A percentile compares a stretch with the other conserved stretches of the same genome.
These are phyloP conservation scores for Yamadazyma epiphylla DNA, from an alignment of 1,139 yeast species.

Conservation along the genomic window DNA sequence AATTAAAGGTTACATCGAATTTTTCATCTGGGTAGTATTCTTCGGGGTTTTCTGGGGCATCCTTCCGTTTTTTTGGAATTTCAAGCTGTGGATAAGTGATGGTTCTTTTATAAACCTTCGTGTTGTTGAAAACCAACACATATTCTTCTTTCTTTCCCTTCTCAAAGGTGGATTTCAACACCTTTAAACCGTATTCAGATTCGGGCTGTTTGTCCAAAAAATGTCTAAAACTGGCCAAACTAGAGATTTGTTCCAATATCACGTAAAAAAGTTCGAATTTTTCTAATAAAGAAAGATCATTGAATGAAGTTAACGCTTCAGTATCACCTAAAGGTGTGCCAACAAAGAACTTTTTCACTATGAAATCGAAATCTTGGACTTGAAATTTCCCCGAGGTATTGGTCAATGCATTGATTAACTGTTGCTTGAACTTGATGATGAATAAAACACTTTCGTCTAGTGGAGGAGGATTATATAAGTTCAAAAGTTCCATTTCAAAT, in stretches of 20 bases:
- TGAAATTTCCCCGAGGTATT: constrained; percentile 7
- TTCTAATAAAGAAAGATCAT: constrained; percentile 33
- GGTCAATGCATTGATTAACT: constrained; percentile 25
- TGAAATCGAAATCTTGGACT: constrained; percentile 10
- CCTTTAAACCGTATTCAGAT: constrained; percentile 24
- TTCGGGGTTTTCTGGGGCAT: constrained; percentile 33
- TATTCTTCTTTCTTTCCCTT: constrained; percentile 23
- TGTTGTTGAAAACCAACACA: constrained; percentile 40
- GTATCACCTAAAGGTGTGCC: constrained; percentile 30
- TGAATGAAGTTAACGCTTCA: constrained; percentile 25
- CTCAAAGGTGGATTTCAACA: constrained; percentile 17
- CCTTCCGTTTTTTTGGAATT: constrained; percentile 40
- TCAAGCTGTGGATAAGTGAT: constrained; percentile 26
- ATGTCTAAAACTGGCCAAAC: constrained; percentile 36
- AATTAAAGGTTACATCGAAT: constrained; percentile 27
- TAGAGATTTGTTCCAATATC: constrained; percentile 35
- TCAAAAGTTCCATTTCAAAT: constrained; percentile 51
- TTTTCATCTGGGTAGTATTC: constrained; percentile 17
- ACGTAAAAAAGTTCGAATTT: constrained; percentile 46
- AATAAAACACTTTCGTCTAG: constrained; percentile 31
- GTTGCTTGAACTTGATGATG: constrained; percentile 36
- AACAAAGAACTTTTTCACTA: constrained; percentile 30
- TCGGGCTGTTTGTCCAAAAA: constrained; percentile 34
- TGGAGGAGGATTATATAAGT: constrained; percentile 35
- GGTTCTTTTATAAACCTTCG: constrained; percentile 40